These are phyloP conservation scores for Ascoidea asiatica DNA, from an alignment of 805 yeast species.

Conservation along the genomic window DNA sequence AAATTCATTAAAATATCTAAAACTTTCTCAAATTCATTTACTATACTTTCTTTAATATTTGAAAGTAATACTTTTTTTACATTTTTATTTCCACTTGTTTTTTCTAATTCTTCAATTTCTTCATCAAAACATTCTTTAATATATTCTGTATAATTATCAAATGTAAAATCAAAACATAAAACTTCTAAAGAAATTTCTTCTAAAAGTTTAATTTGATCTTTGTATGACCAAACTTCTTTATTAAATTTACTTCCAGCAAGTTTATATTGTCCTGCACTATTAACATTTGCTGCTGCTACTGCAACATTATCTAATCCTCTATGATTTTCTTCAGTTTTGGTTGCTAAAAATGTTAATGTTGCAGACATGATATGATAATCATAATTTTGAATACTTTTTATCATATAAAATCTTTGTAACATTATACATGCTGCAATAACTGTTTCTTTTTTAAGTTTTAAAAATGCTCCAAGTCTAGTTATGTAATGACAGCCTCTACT, in stretches of 20 bases:
- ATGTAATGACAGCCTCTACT: conserved; percentile 4
- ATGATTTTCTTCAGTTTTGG: conserved; percentile 10
- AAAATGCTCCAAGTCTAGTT: conserved; percentile 3
- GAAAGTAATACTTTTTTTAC: too few species aligned
- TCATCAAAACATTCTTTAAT: too few species aligned
- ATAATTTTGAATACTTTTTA: conserved; percentile 3
- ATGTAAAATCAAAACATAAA: background rate
- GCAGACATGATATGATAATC: conserved; percentile 9
- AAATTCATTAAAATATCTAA: background rate
- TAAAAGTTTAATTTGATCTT: background rate
- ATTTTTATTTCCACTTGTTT: background rate
- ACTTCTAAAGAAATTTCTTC: background rate
- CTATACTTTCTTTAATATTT: too few species aligned
- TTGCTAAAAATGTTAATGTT: conserved; percentile 8
- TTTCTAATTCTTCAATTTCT: background rate
- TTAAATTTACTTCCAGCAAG: too few species aligned
- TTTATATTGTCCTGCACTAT: background rate
- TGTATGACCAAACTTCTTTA: background rate
- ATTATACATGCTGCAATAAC: conserved; percentile 6
- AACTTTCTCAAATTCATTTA: background rate
- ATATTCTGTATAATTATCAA: background rate
- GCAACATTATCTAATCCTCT: conserved; percentile 7
- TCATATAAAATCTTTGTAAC: conserved; percentile 9
- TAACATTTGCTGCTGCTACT: background rate
- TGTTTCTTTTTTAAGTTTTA: conserved; percentile 5